Evolutionary conservation across 352 stramenopile genomes (phyloP).

Genomic region (Stramenopiles sp.): DNA sequence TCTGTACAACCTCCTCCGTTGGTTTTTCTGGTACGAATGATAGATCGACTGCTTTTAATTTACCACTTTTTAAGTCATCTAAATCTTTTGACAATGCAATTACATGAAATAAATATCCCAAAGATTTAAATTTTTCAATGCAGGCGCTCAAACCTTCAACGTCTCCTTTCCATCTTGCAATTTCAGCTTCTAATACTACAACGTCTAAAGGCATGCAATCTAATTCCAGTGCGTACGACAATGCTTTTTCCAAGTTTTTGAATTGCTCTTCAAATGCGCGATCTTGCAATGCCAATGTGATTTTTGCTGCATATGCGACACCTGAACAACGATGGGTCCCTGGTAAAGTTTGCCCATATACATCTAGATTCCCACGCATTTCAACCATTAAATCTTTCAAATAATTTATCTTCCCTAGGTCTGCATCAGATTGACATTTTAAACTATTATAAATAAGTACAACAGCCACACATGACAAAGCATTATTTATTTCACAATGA

Average conservation of each 20-base stretch:
- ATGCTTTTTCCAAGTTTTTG: neutral
- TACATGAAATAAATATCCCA: neutral
- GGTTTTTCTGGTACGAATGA: neutral
- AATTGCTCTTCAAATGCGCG: neutral
- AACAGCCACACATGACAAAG: too few species aligned
- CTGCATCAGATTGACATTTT: too few species aligned
- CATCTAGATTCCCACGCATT: too few species aligned
- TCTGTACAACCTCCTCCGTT: neutral
- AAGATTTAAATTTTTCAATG: neutral
- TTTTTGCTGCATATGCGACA: neutral
- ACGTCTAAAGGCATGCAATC: neutral
- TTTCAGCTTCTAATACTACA: neutral
- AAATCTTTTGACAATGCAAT: neutral
- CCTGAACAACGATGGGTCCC: neutral
- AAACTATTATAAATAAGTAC: too few species aligned
- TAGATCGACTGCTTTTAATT: neutral
- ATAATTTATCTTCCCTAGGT: too few species aligned
- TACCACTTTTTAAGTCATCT: neutral
- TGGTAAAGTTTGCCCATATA: neutral
- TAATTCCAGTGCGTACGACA: neutral
- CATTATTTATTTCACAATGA: too few species aligned
- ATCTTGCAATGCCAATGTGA: neutral
- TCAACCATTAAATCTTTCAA: too few species aligned
- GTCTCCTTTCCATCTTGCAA: neutral
- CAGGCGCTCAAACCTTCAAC: neutral